Evolutionary conservation across 2,329 filamentous ascomycete species (phyloP).

Genomic region (Fusarium veterinarium): DNA sequence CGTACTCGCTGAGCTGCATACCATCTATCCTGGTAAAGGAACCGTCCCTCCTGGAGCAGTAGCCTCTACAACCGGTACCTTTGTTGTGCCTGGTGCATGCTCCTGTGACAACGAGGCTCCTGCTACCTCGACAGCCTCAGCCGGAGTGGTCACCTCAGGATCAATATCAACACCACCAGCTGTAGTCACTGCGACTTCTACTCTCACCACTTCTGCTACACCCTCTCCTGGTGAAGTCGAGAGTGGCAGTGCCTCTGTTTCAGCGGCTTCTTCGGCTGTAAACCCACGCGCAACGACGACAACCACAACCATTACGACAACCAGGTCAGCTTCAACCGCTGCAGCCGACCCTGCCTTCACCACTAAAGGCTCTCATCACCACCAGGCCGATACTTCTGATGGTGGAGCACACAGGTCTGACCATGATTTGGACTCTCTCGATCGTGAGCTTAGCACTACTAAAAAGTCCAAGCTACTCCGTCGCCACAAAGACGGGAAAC

Average conservation of each 20-base stretch:
- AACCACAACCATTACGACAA: constrained; percentile 15
- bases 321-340: neutral
- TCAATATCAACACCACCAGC: neutral
- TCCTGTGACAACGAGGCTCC: neutral
- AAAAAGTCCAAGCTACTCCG: neutral
- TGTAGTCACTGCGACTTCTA: neutral
- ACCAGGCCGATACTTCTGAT: neutral
- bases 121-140: neutral
- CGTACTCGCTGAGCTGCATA: neutral
- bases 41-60: neutral
- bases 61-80: neutral
- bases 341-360: neutral
- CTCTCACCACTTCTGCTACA: neutral
- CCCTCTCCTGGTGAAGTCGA: neutral
- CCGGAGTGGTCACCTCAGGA: neutral
- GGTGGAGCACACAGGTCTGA: neutral
- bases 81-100: neutral
- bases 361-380: neutral
- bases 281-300: neutral
- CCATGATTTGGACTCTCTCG: neutral
- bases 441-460: neutral
- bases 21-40: constrained; percentile 3
- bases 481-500: neutral
- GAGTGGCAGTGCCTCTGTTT: neutral
- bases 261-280: neutral